phyloP scores from a whole-genome alignment of 495 filamentous ascomycete genomes.

The Penicillium maclennaniae region DNA sequence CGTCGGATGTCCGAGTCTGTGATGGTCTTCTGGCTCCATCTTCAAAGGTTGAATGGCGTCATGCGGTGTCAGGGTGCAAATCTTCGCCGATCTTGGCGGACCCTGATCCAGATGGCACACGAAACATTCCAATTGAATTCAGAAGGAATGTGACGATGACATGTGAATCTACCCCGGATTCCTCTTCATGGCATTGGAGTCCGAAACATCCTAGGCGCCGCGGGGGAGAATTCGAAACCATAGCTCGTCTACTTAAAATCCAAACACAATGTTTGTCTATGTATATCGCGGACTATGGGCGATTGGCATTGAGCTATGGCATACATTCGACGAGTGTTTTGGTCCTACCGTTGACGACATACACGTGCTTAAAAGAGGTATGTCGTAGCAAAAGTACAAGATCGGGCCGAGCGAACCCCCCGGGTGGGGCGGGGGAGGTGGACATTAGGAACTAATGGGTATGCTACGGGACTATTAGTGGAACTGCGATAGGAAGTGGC shows the following conservation, averaged over 20 bases:
- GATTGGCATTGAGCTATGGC: too few relatives aligned
- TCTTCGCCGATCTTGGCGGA: not conserved
- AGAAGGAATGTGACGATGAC: not conserved
- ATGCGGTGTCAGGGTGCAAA: not conserved
- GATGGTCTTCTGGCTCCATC: not conserved
- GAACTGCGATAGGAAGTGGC: not conserved
- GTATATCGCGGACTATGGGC: not conserved
- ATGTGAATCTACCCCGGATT: constrained; percentile 5
- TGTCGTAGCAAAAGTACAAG: not conserved
- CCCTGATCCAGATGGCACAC: not conserved
- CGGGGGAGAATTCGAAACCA: not conserved
- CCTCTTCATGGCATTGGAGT: not conserved
- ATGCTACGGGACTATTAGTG: too few relatives aligned
- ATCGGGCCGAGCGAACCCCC: not conserved
- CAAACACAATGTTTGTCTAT: too few relatives aligned
- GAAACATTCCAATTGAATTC: not conserved
- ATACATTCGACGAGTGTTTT: not conserved
- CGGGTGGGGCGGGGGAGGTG: too few relatives aligned
- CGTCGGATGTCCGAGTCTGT: not conserved
- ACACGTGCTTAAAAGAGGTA: not conserved
- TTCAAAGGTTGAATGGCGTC: not conserved
- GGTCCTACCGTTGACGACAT: not conserved
- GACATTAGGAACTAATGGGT: not conserved
- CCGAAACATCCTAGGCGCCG: not conserved
- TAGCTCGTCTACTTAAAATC: too few relatives aligned